Evolutionary conservation across 78 protist genomes (phyloP).

Genomic region (Tieghemostelium lacteum): DNA sequence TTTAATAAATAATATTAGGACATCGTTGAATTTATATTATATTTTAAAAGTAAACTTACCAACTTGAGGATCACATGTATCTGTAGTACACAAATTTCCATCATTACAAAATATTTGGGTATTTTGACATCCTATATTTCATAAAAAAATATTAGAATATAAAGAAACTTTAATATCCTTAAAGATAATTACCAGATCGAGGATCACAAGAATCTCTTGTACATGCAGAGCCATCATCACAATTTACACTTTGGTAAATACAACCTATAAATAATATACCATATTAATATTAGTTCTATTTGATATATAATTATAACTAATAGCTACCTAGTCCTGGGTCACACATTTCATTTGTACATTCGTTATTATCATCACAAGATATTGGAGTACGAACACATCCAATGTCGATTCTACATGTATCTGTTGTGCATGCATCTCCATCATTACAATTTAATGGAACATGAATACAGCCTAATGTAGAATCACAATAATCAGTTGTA

Average conservation of each 20-base stretch:
- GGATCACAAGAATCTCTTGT: conserved; percentile 41
- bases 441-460: conserved; percentile 14
- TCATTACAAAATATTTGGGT: conserved; percentile 8
- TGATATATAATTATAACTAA: too few relatives aligned
- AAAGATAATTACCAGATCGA: not conserved
- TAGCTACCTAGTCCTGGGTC: too few relatives aligned
- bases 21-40: too few relatives aligned
- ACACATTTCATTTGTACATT: conserved; percentile 35
- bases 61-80: not conserved
- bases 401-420: conserved; percentile 3
- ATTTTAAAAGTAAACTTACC: too few relatives aligned
- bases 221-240: conserved; percentile 33
- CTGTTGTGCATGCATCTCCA: conserved; percentile 24
- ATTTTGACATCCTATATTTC: not conserved
- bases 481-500: conserved; percentile 13
- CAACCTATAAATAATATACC: too few relatives aligned
- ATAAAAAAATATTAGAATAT: too few relatives aligned
- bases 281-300: too few relatives aligned
- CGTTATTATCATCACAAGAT: not conserved
- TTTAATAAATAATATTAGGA: too few relatives aligned
- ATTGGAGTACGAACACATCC: conserved; percentile 40
- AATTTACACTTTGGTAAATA: too few relatives aligned
- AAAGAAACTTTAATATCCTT: too few relatives aligned
- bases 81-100: conserved; percentile 24
- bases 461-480: conserved; percentile 3